Evolutionary conservation across 257 asterid species (phyloP).

Genomic region (Nemophila menziesii): DNA sequence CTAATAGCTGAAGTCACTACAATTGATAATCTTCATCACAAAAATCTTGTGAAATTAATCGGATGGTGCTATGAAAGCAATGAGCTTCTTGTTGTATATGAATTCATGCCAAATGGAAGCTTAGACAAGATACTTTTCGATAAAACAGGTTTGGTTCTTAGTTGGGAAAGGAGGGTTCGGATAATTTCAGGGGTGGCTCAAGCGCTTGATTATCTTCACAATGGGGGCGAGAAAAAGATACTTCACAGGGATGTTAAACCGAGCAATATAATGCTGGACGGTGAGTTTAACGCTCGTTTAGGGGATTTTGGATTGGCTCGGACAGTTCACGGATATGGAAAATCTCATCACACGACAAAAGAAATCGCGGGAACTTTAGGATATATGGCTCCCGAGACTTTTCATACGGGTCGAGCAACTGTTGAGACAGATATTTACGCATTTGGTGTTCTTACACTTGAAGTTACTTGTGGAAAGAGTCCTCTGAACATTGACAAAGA

Average conservation of each 20-base stretch:
- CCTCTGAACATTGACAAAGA: conserved; percentile 3
- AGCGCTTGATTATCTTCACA: conserved; percentile 18
- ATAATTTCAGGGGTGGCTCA: too few species aligned
- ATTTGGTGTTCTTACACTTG: conserved; percentile 15
- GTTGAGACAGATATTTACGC: conserved; percentile 16
- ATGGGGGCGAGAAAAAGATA: conserved; percentile 12
- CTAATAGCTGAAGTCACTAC: conserved; percentile 17
- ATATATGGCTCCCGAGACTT: conserved; percentile 17
- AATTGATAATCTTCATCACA: conserved; percentile 12
- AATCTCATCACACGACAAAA: conserved; percentile 13
- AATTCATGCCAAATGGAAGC: conserved; percentile 18
- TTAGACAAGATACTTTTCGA: conserved; percentile 5
- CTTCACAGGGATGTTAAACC: conserved; percentile 14
- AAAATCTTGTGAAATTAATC: conserved; percentile 10
- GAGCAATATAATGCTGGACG: conserved; percentile 14
- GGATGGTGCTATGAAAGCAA: conserved; percentile 12
- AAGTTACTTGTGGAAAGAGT: conserved; percentile 14
- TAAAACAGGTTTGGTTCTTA: background rate
- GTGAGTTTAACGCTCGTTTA: conserved; percentile 7
- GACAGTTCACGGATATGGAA: conserved; percentile 4
- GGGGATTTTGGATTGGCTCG: conserved; percentile 14
- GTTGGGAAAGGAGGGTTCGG: conserved; percentile 11
- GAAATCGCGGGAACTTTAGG: conserved; percentile 14
- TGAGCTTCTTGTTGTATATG: conserved; percentile 13
- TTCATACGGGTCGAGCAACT: conserved; percentile 11